Percentiles rank a stretch among this genome's conserved stretches.
These are phyloP conservation scores for Claviceps capensis DNA, from an alignment of 2,329 filamentous ascomycete species.

Conservation along the genomic window DNA sequence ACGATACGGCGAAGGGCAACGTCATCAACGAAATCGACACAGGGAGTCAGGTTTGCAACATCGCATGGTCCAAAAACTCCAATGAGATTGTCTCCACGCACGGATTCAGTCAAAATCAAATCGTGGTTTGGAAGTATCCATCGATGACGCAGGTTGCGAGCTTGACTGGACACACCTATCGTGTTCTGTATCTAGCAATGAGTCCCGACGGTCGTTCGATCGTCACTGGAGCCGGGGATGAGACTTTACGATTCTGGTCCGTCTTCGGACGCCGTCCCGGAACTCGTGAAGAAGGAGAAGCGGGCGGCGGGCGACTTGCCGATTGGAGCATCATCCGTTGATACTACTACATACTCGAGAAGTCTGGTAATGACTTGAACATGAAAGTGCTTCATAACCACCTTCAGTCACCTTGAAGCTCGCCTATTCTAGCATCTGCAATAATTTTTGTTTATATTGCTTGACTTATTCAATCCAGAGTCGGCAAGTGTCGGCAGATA, in stretches of 20 bases:
- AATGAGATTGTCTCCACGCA: constrained; percentile 97
- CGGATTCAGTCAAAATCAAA: constrained; percentile 95
- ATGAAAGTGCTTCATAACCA: background rate
- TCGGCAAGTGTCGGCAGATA: background rate
- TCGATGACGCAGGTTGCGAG: constrained; percentile 95
- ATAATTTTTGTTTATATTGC: background rate
- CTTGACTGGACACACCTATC: constrained; percentile 89
- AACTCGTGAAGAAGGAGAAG: constrained; percentile 52
- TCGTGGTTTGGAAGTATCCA: constrained; percentile 98
- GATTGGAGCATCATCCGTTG: constrained; percentile 76
- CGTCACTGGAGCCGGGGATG: constrained; percentile 90
- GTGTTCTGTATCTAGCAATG: constrained; percentile 93
- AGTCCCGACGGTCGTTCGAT: constrained; percentile 89
- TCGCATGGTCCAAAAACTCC: constrained; percentile 94
- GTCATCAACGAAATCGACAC: constrained; percentile 85
- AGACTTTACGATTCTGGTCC: constrained; percentile 94
- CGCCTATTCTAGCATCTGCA: background rate
- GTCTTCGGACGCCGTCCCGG: constrained; percentile 77
- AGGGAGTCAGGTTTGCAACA: constrained; percentile 95
- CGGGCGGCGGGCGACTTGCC: constrained; percentile 45
- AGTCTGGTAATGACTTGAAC: background rate
- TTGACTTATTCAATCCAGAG: background rate
- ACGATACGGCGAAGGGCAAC: constrained; percentile 79
- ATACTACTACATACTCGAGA: background rate
- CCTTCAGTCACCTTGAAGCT: background rate